phyloP scores from a whole-genome alignment of 2,329 filamentous ascomycete species.

The Botrytis porri region DNA sequence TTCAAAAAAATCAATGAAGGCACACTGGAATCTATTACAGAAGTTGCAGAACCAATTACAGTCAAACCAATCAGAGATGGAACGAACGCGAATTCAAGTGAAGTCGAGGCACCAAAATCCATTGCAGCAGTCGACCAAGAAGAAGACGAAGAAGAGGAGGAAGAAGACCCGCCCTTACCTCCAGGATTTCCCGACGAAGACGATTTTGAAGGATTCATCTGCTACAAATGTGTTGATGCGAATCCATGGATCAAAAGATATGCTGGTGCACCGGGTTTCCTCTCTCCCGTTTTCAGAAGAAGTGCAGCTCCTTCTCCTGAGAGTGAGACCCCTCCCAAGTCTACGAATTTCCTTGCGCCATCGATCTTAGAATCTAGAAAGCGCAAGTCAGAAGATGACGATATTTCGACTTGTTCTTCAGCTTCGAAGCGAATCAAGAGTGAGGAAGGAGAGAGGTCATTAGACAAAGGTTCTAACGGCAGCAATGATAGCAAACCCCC shows the following conservation, averaged over 20 bases:
- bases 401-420: slow-evolving; percentile 33
- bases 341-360: slow-evolving; percentile 27
- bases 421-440: slow-evolving; percentile 51
- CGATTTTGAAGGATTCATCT: slow-evolving; percentile 84
- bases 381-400: slow-evolving; percentile 59
- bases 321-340: slow-evolving; percentile 32
- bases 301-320: slow-evolving; percentile 36
- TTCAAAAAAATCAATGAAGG: slow-evolving; percentile 34
- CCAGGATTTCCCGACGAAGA: slow-evolving; percentile 87
- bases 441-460: slow-evolving; percentile 6
- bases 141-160: slow-evolving; percentile 49
- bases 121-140: slow-evolving; percentile 33
- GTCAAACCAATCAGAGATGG: slow-evolving; percentile 24
- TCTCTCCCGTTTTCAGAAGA: slow-evolving; percentile 63
- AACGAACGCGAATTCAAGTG: slow-evolving; percentile 22
- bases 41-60: slow-evolving; percentile 44
- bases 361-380: slow-evolving; percentile 50
- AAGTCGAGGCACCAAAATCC: slow-evolving; percentile 23
- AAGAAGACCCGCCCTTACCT: slow-evolving; percentile 67
- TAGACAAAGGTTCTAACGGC: not conserved
- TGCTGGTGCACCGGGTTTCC: slow-evolving; percentile 74
- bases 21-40: slow-evolving; percentile 49
- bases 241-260: slow-evolving; percentile 92
- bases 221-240: slow-evolving; percentile 87
- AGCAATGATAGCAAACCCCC: slow-evolving; percentile 14